These are phyloP conservation scores for Citrus australasica DNA, from an alignment of 345 rosid genomes.

Conservation along the genomic window DNA sequence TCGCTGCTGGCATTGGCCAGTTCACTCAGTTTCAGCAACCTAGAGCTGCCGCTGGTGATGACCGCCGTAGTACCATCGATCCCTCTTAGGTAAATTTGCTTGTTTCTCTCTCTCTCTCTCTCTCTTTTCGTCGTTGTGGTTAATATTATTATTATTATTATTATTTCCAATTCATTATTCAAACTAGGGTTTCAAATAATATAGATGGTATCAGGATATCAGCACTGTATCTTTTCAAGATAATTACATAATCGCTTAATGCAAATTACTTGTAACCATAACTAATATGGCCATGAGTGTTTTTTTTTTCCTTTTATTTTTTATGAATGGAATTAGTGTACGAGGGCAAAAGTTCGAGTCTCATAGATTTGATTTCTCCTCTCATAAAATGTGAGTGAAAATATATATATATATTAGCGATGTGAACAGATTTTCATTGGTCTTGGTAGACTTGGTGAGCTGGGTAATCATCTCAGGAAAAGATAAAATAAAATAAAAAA, in stretches of 20 bases:
- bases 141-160: too few species aligned
- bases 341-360: too few species aligned
- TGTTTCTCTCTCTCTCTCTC: neutral
- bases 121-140: too few species aligned
- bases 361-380: too few species aligned
- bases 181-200: conserved; percentile 4
- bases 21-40: conserved; percentile 84
- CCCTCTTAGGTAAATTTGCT: conserved; percentile 51
- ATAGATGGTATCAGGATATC: neutral
- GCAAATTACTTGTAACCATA: neutral
- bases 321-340: too few species aligned
- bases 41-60: conserved; percentile 71
- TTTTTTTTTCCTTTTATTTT: too few species aligned
- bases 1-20: conserved; percentile 58
- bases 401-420: too few species aligned
- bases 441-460: too few species aligned
- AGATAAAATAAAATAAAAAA: neutral
- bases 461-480: too few species aligned
- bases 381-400: too few species aligned
- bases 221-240: neutral
- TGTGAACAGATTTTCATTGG: too few species aligned
- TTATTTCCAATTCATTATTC: neutral
- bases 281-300: too few species aligned
- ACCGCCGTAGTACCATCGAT: conserved; percentile 74
- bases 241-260: neutral